phyloP scores from a whole-genome alignment of 805 yeast genomes.

The Suhomyces tanzawaensis region DNA sequence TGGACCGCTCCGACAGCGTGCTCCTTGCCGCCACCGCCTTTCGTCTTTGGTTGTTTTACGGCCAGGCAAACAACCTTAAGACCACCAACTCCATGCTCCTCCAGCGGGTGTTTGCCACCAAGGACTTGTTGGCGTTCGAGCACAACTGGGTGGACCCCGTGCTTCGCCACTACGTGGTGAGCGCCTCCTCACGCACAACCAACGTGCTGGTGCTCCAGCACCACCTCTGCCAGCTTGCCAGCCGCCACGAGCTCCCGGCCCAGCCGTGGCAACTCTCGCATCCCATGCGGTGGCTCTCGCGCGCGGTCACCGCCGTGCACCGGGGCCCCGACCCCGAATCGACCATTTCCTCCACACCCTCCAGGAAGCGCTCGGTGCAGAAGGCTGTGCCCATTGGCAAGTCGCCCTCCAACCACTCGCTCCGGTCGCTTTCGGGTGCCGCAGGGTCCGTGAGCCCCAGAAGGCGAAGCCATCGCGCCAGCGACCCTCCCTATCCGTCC shows the following conservation, averaged over 20 bases:
- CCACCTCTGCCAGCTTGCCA: neutral
- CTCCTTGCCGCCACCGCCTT: neutral
- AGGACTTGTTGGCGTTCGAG: constrained; percentile 5
- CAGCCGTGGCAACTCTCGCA: too few species aligned
- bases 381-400: constrained; percentile 1
- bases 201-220: constrained; percentile 1
- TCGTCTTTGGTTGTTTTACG: constrained; percentile 14
- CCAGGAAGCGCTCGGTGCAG: constrained; percentile 1
- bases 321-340: neutral
- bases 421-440: neutral
- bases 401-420: constrained; percentile 4
- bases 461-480: constrained; percentile 3
- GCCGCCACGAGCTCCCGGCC: too few species aligned
- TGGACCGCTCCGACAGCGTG: neutral
- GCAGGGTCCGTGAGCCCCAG: neutral
- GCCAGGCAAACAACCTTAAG: constrained; percentile 8
- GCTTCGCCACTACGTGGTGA: constrained; percentile 4
- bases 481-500: constrained; percentile 7
- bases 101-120: constrained; percentile 4
- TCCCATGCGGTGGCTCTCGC: neutral
- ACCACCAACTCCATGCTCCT: constrained; percentile 7
- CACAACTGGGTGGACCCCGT: constrained; percentile 5
- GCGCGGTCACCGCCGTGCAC: neutral
- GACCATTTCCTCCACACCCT: neutral
- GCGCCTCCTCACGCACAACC: neutral